These are phyloP conservation scores for Neurospora discreta DNA, from an alignment of 495 filamentous ascomycete species.

Conservation along the genomic window DNA sequence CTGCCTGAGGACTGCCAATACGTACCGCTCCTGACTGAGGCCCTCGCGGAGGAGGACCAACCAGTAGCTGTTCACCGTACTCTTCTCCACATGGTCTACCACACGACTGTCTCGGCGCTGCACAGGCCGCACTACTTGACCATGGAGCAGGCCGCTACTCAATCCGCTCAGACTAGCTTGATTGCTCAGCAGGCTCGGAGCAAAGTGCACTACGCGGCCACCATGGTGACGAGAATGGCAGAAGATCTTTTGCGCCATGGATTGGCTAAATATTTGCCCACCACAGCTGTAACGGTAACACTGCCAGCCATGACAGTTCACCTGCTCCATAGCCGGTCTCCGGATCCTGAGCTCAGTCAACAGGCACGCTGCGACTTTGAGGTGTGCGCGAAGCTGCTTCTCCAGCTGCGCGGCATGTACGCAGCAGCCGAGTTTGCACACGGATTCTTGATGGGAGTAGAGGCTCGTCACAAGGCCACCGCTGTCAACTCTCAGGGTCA, in stretches of 20 bases:
- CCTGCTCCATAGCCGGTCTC: constrained; percentile 77
- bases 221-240: constrained; percentile 70
- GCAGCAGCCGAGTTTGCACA: constrained; percentile 78
- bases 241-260: constrained; percentile 55
- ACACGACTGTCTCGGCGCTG: constrained; percentile 74
- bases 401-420: constrained; percentile 71
- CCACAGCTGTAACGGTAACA: constrained; percentile 78
- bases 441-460: constrained; percentile 66
- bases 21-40: constrained; percentile 33
- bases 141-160: constrained; percentile 38
- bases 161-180: constrained; percentile 28
- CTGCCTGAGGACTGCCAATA: constrained; percentile 61
- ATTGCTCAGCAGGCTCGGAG: constrained; percentile 67
- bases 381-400: constrained; percentile 77
- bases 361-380: constrained; percentile 65
- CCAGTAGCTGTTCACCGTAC: constrained; percentile 61
- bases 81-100: constrained; percentile 80
- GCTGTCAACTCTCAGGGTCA: background rate
- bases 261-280: constrained; percentile 69
- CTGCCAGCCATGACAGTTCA: constrained; percentile 88
- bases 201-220: constrained; percentile 67
- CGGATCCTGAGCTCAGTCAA: constrained; percentile 52
- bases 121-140: constrained; percentile 82
- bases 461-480: background rate
- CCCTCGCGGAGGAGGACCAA: constrained; percentile 28